Base-by-base conservation (phyloP, 805 yeast genomes). In the Candida taoyuanica region DNA sequence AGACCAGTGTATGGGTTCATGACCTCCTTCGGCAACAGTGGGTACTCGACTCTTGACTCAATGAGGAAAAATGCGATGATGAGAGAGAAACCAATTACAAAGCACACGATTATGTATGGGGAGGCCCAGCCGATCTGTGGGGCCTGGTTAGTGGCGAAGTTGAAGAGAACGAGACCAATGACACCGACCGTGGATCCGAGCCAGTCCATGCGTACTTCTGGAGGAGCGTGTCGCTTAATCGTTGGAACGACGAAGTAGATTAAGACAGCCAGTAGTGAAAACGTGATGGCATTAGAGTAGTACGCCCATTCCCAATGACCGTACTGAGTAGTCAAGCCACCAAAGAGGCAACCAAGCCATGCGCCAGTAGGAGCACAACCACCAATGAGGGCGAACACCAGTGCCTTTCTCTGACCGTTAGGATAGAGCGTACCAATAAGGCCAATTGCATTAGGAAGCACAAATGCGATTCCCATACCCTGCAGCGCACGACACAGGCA, bases 131-230 rank as follows among this genome's bases (percentile, higher is more conserved):
- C 86, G 3, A 64, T 80, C 5, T 73, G 68, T 0, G 91, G 85
- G 3, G 83, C 91, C 55, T 85, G 88, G 49, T 80, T 83, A 78
- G 86, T 76, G 2, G 76, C 75, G 53, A 83, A 76, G 48, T 79
- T 82, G 55, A 85, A 65, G 21, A 84, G 54, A 3, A 81, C 67
- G 33, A 85, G 58, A 0, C 85, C 86, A 6, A 61, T 39, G 5
- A 83, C 71, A 4, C 85, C 89, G 11, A 74, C 42, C 0, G 60
- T n/a, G 0, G 81, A 64, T n/a, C 87, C 87, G 7, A 59, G 40
- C 61, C 70, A 66, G 50, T 76, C 81, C 60, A 75, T 70, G 6
- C 33, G 39, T 4, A 34, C 45, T 13, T 46, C 45, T 14, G 40
- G 46, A n/a, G 44, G 37, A 15, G 48, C 46, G 26, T 52, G 54